These are phyloP conservation scores for Zarea fungicola DNA, from an alignment of 2,329 filamentous ascomycete genomes.

Conservation along the genomic window DNA sequence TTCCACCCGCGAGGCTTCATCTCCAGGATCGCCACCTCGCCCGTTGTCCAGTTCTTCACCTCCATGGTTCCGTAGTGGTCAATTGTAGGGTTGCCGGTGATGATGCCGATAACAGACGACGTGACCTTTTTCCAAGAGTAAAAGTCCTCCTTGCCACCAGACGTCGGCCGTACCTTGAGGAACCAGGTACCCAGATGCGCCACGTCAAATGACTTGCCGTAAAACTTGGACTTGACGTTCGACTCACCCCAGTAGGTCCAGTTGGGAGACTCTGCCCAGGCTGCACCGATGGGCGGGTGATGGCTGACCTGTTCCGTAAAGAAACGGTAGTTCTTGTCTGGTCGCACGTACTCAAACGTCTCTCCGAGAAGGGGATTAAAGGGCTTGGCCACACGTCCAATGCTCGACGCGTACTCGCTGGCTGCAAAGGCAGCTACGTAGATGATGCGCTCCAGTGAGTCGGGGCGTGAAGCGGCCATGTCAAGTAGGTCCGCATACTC, in stretches of 20 bases:
- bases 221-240: constrained; percentile 92
- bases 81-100: constrained; percentile 92
- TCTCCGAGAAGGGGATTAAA: constrained; percentile 96
- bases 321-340: constrained; percentile 96
- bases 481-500: constrained; percentile 94
- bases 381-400: constrained; percentile 92
- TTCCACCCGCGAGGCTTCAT: constrained; percentile 98
- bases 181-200: constrained; percentile 98
- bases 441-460: constrained; percentile 86
- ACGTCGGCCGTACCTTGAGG: constrained; percentile 70
- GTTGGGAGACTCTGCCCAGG: constrained; percentile 83
- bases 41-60: constrained; percentile 94
- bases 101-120: constrained; percentile 95
- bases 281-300: constrained; percentile 90
- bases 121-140: constrained; percentile 99
- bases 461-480: constrained; percentile 73
- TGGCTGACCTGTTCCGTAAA: constrained; percentile 98
- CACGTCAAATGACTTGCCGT: constrained; percentile 95
- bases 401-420: constrained; percentile 94
- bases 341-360: constrained; percentile 92
- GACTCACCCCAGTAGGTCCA: constrained; percentile 99
- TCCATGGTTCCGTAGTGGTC: constrained; percentile 98
- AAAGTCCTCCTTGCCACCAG: constrained; percentile 73
- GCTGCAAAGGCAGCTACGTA: constrained; percentile 95
- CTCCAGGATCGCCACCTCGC: constrained; percentile 81